A percentile compares a stretch with the other conserved stretches of the same genome.
These are phyloP conservation scores for Pythium brassicae DNA, from an alignment of 352 stramenopile species.

Conservation along the genomic window DNA sequence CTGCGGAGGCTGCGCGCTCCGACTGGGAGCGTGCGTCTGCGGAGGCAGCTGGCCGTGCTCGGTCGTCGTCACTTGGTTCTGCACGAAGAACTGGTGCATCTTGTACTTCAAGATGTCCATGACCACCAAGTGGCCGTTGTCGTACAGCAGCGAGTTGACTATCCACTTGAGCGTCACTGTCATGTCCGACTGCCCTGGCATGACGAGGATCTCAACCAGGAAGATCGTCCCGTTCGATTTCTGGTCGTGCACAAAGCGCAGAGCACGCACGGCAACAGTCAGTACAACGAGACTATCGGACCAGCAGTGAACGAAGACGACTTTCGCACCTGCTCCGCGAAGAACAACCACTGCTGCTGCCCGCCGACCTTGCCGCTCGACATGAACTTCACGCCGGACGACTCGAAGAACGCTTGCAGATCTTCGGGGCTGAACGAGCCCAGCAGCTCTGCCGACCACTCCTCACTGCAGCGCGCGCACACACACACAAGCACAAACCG, in stretches of 20 bases:
- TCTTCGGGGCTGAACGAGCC: constrained; percentile 50
- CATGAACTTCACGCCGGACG: constrained; percentile 55
- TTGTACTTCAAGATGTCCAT: constrained; percentile 79
- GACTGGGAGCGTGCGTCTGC: constrained; percentile 14
- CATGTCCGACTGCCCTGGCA: constrained; percentile 73
- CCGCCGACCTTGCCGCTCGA: constrained; percentile 75
- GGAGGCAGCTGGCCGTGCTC: constrained; percentile 10
- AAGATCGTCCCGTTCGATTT: constrained; percentile 76
- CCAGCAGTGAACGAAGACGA: not conserved
- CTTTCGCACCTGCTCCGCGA: constrained; percentile 64
- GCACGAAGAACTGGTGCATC: constrained; percentile 55
- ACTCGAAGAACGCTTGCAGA: constrained; percentile 58
- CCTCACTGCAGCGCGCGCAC: constrained; percentile 33
- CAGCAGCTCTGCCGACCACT: constrained; percentile 64
- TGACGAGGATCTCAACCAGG: constrained; percentile 73
- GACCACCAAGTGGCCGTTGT: constrained; percentile 79
- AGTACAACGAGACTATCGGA: constrained; percentile 4
- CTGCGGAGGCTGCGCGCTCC: constrained; percentile 8
- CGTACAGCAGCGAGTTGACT: constrained; percentile 81
- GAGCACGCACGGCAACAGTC: not conserved
- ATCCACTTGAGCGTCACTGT: constrained; percentile 88
- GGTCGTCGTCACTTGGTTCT: constrained; percentile 20
- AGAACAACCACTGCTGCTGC: constrained; percentile 75
- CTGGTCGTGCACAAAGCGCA: constrained; percentile 22
- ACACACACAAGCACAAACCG: constrained; percentile 9